Base-by-base conservation (phyloP, 164 flowering plant species). In the Piper betle region DNA sequence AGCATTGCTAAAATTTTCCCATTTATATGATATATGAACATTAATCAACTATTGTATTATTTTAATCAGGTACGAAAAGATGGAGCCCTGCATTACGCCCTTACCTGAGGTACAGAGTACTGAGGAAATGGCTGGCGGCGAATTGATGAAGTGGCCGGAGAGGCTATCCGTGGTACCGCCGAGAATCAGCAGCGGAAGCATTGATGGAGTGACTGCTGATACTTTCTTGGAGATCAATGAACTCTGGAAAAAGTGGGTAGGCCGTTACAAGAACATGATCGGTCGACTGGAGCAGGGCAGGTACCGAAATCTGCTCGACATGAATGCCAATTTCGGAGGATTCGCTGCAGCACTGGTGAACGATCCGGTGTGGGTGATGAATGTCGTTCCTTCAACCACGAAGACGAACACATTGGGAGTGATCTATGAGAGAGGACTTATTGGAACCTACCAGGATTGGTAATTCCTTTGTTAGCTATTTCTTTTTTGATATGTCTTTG, bases 341-440 rank as follows among this genome's bases (percentile, higher is more conserved):
- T 93, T 91, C 61, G 99, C 99, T 2, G 95, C 96, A 18, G 91
- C 97, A 0, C 73, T 93, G 0, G 58, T 77, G 1, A 69, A 83
- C 41, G 85, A 85, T 68, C 96, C 96, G 0, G 72, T 81, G 18
- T 91, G 97, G 96, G 96, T 88, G 37, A 86, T 91, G 95, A 91
- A 91, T 59, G 71, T 84, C 2, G 92, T 88, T 39, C 94, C 97
- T 1, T 73, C 71, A 2, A 83, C 83, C 66, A 81, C 88, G 0
- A 58, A 78, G 61, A 25, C 73, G 63, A 66, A 88, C 63, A 86
- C 92, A 0, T 78, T 91, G 33, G 96, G 97, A n/a, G n/a, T n/a
- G n/a, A n/a, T n/a, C n/a, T n/a, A n/a, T n/a, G n/a, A n/a, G n/a
- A n/a, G n/a, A 19, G 96, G 97, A 5, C 52, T 91, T 39, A 88